Conservation (phyloP, 2,329 filamentous ascomycete species). For the Fusarium metavorans region DNA sequence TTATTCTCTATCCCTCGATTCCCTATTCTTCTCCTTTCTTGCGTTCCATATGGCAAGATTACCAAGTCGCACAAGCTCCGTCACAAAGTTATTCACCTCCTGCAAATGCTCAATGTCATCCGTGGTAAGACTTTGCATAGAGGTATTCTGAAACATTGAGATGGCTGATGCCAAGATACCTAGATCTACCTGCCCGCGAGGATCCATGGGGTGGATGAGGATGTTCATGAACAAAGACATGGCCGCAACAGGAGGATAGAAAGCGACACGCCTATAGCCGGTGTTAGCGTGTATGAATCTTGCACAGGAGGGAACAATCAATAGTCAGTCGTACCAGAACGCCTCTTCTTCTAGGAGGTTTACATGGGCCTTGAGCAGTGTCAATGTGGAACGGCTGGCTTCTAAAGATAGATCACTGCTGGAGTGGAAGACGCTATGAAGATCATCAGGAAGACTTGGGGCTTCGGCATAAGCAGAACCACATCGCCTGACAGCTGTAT, state of each 20-base stretch:
- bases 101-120: slow-evolving; percentile 55
- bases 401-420: slow-evolving; percentile 65
- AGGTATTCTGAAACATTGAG: slow-evolving; percentile 56
- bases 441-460: slow-evolving; percentile 44
- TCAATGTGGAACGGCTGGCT: slow-evolving; percentile 64
- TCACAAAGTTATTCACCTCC: slow-evolving; percentile 56
- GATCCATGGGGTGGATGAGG: slow-evolving; percentile 58
- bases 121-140: slow-evolving; percentile 36
- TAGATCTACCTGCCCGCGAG: slow-evolving; percentile 57
- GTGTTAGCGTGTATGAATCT: neutral
- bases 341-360: neutral
- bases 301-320: neutral
- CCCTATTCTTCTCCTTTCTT: neutral
- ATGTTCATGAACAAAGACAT: slow-evolving; percentile 67
- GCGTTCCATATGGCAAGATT: slow-evolving; percentile 55
- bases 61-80: slow-evolving; percentile 56
- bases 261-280: slow-evolving; percentile 60
- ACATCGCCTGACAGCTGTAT: slow-evolving; percentile 65
- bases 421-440: slow-evolving; percentile 60
- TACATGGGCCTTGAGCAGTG: slow-evolving; percentile 54
- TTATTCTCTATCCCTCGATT: neutral
- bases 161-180: slow-evolving; percentile 57
- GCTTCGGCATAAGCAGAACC: slow-evolving; percentile 17
- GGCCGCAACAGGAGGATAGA: slow-evolving; percentile 66
- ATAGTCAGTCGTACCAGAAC: neutral